Base-by-base conservation (phyloP, 441 rosid species). In the Jatropha podagrica region DNA sequence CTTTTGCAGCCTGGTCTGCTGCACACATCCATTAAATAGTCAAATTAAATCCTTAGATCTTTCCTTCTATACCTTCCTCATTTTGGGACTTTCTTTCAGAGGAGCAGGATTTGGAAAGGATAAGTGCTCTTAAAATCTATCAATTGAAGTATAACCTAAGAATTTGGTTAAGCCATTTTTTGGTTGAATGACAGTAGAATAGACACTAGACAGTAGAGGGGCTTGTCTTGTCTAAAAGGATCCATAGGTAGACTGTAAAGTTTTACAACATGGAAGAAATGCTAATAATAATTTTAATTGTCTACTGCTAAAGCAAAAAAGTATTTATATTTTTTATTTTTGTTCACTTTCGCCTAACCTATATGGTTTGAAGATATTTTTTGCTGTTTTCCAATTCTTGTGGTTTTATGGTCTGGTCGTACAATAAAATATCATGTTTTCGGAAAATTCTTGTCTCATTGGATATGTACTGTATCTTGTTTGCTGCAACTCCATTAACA, bases 391-490 rank as follows among this genome's bases (percentile, higher is more conserved):
- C 8, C 14, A 41, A 7, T 2, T 7, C 15, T 65, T 18, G 5
- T 6, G 23, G n/a, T 17, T 44, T 65, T 65, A n/a, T 65, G 37
- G 37, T 64, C 2, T 41, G 4, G 18, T 46, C 23, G 0, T 40
- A 14, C 37, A 66, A n/a, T 44, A 44, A 66, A 3, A 44, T 44
- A 20, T 66, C 37, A 11, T 23, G 23, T 65, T 17, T 41, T 44
- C 18, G 42, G 44, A 73, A 62, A 49, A 48, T 72, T 72, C 48
- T 17, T 73, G 11, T 73, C 20, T 23, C 7, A 32, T 42, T 32
- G 32, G 59, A 20, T 60, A 7, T 74, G 18, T 70, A 15, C 8
- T 49, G 11, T 5, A 5, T 61, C 23, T 23, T 37, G 32, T 46
- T 10, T 46, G 17, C 20, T 51, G 20, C 26, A 55, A 8, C 60